phyloP scores from a whole-genome alignment of 306 rosid genomes.

The Cicer chorassanicum region DNA sequence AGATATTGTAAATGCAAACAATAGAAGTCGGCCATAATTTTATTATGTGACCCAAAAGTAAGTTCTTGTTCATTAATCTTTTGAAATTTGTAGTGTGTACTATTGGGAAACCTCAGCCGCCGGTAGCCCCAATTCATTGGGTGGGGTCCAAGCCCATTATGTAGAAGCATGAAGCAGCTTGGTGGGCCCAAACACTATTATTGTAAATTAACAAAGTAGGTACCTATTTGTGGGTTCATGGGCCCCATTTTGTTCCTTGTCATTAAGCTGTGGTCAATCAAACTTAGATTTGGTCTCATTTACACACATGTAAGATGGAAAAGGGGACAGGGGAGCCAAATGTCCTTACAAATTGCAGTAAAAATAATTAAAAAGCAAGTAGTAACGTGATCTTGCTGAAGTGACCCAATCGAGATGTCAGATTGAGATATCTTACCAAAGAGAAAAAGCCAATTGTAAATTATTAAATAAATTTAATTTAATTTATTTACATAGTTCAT shows the following conservation, averaged over 20 bases:
- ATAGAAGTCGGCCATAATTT: too few species aligned
- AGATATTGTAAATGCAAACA: too few species aligned
- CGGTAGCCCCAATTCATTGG: slow-evolving; percentile 45
- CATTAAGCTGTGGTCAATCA: slow-evolving; percentile 33
- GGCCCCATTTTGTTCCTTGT: slow-evolving; percentile 36
- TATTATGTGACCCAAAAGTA: too few species aligned
- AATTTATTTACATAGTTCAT: too few species aligned
- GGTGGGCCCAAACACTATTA: slow-evolving; percentile 43
- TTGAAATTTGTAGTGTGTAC: slow-evolving; percentile 40
- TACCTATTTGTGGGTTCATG: slow-evolving; percentile 44
- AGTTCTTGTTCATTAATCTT: not conserved
- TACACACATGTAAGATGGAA: slow-evolving; percentile 35
- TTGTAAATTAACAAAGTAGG: slow-evolving; percentile 34
- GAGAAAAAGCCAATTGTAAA: not conserved
- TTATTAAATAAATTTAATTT: too few species aligned
- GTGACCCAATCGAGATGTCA: slow-evolving; percentile 41
- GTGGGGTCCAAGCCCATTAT: slow-evolving; percentile 38
- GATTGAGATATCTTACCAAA: slow-evolving; percentile 38
- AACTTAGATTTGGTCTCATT: slow-evolving; percentile 43
- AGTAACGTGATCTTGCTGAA: slow-evolving; percentile 17
- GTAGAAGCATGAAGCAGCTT: slow-evolving; percentile 42
- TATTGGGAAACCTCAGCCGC: slow-evolving; percentile 55
- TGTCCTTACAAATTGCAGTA: slow-evolving; percentile 26
- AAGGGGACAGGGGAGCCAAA: slow-evolving; percentile 28
- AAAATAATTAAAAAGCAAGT: not conserved